These are phyloP conservation scores for Pichia sp. DNA, from an alignment of 1,139 yeast genomes.

Conservation along the genomic window DNA sequence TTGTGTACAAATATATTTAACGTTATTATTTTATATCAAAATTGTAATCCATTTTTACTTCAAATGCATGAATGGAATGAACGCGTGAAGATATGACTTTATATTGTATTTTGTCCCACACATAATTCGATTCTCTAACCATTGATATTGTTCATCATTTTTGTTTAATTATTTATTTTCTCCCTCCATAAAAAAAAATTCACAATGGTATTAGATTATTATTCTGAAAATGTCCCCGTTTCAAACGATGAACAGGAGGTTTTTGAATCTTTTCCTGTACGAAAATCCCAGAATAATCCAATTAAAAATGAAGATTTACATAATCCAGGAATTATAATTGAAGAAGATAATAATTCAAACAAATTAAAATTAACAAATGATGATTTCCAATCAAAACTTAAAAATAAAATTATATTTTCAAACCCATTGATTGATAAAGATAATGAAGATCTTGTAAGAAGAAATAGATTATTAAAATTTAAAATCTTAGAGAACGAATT, in stretches of 20 bases:
- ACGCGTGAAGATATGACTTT: too few species aligned
- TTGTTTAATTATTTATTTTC: too few species aligned
- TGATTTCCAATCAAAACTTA: conserved; percentile 11
- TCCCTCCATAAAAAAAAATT: too few species aligned
- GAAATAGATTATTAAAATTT: conserved; percentile 14
- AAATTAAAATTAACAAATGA: conserved; percentile 1
- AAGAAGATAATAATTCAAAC: conserved; percentile 1
- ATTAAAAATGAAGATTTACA: conserved; percentile 1
- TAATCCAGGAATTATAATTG: conserved; percentile 3
- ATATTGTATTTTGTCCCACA: too few species aligned
- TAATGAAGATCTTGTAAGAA: background rate
- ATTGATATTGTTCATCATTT: too few species aligned
- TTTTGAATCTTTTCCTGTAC: conserved; percentile 17
- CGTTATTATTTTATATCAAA: background rate
- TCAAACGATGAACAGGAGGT: conserved; percentile 19
- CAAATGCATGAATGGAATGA: too few species aligned
- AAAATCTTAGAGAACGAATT: conserved; percentile 18
- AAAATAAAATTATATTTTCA: conserved; percentile 2
- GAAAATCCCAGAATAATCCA: background rate
- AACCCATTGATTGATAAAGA: background rate
- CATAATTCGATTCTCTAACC: too few species aligned
- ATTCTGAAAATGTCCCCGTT: conserved; percentile 23
- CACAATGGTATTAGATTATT: conserved; percentile 19
- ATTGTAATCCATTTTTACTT: too few species aligned
- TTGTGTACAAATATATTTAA: background rate